Evolutionary conservation across 2,329 filamentous ascomycete species (phyloP), one percentile per base, ranked within the genome.

Genomic region (Trichoderma sp.): DNA sequence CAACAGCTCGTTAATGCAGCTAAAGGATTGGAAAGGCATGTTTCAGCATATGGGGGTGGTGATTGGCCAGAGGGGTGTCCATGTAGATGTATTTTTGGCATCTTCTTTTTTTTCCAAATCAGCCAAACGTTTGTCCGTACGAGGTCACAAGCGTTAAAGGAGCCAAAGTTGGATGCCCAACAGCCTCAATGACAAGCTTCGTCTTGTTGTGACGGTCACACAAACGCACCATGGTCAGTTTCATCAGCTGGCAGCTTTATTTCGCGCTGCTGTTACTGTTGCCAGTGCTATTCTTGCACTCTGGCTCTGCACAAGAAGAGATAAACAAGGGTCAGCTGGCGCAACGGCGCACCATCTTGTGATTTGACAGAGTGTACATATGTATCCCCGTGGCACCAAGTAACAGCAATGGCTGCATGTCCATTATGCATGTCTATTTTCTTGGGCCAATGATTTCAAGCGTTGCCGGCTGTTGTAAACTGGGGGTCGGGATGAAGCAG

Each of bases 111-210:
- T 45, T 27, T 29, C 35, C 56, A 22, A 29, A 37, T 45, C 66
- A 42, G 58, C 52, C 17, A 50, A 37, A 50, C 8, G 19, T 27
- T 7, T 39, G n/a, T 22, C 34, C 59, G 59, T 63, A 27, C 42
- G 29, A 63, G 59, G 59, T 25, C 42, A 65, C 29, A 48, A 35
- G 52, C 15, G 52, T 22, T 48, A 32, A 27, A 15, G 29, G 32
- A 63, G 52, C 27, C n/a, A 50, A 27, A 52, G 10, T 5, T 22
- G 2, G 52, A 37, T 13, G 37, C 37, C 45, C 52, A 57, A 48
- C 61, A 57, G 61, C 61, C 61, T 65, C 61, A 48, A 29, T 65
- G 52, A 65, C 52, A 65, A 57, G 52, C 61, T 65, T 65, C 52
- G 37, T 65, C 37, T 53, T 32, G 17, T 27, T 42, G 61, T 65